Evolutionary conservation across 306 rosid species (phyloP).

Genomic region (Fragaria nilgerrensis): DNA sequence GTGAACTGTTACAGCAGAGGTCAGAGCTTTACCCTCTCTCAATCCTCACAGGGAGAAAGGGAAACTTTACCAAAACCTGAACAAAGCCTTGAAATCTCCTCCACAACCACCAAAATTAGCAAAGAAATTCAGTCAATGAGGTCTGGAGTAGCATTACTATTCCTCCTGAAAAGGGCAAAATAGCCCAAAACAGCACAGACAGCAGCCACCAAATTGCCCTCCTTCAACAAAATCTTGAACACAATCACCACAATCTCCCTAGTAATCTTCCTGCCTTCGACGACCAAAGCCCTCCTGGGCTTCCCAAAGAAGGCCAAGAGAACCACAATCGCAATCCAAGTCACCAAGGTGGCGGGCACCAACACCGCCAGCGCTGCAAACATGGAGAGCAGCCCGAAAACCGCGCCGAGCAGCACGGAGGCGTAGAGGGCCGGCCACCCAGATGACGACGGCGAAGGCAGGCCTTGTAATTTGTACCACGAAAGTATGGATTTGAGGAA

Average conservation of each 20-base stretch:
- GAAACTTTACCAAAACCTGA: slow-evolving; percentile 16
- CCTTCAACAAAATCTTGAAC: slow-evolving; percentile 71
- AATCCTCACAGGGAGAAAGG: not conserved
- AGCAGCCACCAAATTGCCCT: slow-evolving; percentile 89
- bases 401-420: slow-evolving; percentile 75
- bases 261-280: slow-evolving; percentile 86
- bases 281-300: slow-evolving; percentile 63
- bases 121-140: slow-evolving; percentile 19
- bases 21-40: not conserved
- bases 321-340: slow-evolving; percentile 86
- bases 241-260: slow-evolving; percentile 60
- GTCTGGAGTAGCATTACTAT: slow-evolving; percentile 15
- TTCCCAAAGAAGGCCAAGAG: slow-evolving; percentile 85
- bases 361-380: slow-evolving; percentile 72
- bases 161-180: slow-evolving; percentile 64
- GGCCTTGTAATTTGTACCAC: slow-evolving; percentile 57
- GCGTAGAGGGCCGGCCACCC: slow-evolving; percentile 89
- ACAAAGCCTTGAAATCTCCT: slow-evolving; percentile 3
- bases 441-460: slow-evolving; percentile 25
- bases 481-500: slow-evolving; percentile 59
- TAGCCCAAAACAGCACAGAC: slow-evolving; percentile 84
- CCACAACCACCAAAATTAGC: not conserved
- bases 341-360: slow-evolving; percentile 75
- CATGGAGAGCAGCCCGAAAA: slow-evolving; percentile 79
- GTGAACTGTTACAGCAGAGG: not conserved